phyloP scores from a whole-genome alignment of 805 yeast species.

The Blastobotrys mokoenaii region DNA sequence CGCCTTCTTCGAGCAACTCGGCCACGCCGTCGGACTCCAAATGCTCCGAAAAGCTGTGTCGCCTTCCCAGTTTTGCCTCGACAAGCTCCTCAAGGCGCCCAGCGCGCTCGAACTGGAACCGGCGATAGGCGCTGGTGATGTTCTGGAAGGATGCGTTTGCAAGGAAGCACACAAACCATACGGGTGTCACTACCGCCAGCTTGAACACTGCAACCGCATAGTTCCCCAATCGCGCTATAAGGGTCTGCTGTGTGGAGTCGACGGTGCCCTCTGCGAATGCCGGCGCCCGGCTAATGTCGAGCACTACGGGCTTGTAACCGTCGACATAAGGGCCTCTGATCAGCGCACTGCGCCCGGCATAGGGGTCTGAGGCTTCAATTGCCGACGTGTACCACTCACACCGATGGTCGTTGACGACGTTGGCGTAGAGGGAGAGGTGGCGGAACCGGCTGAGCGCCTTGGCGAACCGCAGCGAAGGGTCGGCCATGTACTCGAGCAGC shows the following conservation, averaged over 20 bases:
- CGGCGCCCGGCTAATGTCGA: slow-evolving; percentile 8
- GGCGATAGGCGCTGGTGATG: slow-evolving; percentile 34
- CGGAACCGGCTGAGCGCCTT: slow-evolving; percentile 47
- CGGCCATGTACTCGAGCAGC: slow-evolving; percentile 57
- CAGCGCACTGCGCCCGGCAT: slow-evolving; percentile 6
- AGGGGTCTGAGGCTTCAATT: slow-evolving; percentile 35
- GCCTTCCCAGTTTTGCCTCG: neutral
- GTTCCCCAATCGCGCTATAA: slow-evolving; percentile 8
- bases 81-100: slow-evolving; percentile 7
- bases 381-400: slow-evolving; percentile 81
- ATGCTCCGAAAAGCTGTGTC: neutral
- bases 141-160: slow-evolving; percentile 36
- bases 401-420: slow-evolving; percentile 70
- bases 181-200: slow-evolving; percentile 47
- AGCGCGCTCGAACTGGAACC: slow-evolving; percentile 7
- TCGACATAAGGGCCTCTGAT: slow-evolving; percentile 30
- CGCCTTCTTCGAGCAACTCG: slow-evolving; percentile 46
- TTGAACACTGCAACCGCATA: slow-evolving; percentile 42
- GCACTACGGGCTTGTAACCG: slow-evolving; percentile 42
- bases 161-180: slow-evolving; percentile 54
- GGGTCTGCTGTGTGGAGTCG: neutral
- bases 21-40: slow-evolving; percentile 19
- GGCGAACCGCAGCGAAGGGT: slow-evolving; percentile 49
- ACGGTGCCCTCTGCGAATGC: neutral
- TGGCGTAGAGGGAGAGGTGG: slow-evolving; percentile 56